Conservation (phyloP, 768 basidiomycete species). For the Psilocybe tampanensis region DNA sequence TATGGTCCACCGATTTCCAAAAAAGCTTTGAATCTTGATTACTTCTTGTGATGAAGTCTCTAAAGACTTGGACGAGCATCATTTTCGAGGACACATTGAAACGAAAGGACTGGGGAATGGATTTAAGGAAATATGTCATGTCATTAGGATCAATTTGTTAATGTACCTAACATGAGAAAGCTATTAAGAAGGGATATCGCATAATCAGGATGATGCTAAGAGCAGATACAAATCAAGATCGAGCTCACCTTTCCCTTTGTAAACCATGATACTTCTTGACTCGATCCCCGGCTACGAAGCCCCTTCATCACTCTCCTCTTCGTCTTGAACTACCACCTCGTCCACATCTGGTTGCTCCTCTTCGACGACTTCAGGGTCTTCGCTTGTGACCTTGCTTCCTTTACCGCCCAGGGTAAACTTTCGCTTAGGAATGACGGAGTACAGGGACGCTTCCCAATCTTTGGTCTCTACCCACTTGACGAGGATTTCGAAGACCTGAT, state of each 20-base stretch:
- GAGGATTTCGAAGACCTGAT: conserved; percentile 94
- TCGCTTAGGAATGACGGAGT: conserved; percentile 88
- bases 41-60: too few species aligned
- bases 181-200: conserved; percentile 5
- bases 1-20: conserved; percentile 18
- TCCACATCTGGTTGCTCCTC: conserved; percentile 20
- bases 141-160: conserved; percentile 6
- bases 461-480: conserved; percentile 84
- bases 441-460: conserved; percentile 86
- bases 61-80: neutral
- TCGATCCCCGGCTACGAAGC: neutral
- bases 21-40: conserved; percentile 5
- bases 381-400: conserved; percentile 21
- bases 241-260: neutral
- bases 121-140: conserved; percentile 14
- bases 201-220: conserved; percentile 7
- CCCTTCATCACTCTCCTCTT: conserved; percentile 8
- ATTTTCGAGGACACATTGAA: neutral
- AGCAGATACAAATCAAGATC: neutral
- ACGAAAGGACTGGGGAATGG: neutral
- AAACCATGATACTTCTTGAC: neutral
- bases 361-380: conserved; percentile 21
- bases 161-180: conserved; percentile 16
- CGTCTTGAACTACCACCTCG: conserved; percentile 3
- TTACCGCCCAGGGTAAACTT: conserved; percentile 69